Evolutionary conservation across 768 basidiomycete genomes (phyloP).

Genomic region (Postia placenta): DNA sequence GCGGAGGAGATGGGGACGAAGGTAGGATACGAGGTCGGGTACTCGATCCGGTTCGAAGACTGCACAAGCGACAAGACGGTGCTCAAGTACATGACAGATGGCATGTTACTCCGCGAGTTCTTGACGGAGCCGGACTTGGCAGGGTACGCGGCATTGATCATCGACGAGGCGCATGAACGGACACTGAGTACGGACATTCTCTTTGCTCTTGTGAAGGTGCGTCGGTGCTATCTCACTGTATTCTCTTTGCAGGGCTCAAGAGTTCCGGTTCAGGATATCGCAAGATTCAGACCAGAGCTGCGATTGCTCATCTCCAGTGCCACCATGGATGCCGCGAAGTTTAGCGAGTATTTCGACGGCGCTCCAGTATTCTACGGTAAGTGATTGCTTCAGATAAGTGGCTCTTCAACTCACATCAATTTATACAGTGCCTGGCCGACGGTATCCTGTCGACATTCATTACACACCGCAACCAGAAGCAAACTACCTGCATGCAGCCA

Average conservation of each 20-base stretch:
- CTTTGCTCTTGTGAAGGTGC: slow-evolving; percentile 96
- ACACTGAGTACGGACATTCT: slow-evolving; percentile 98
- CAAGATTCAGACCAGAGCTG: slow-evolving; percentile 91
- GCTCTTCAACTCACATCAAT: not conserved
- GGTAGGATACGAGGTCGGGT: slow-evolving; percentile 98
- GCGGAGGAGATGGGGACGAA: slow-evolving; percentile 98
- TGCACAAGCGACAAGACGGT: slow-evolving; percentile 99
- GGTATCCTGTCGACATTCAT: slow-evolving; percentile 96
- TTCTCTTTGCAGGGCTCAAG: slow-evolving; percentile 22
- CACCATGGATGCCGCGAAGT: slow-evolving; percentile 97
- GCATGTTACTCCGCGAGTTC: slow-evolving; percentile 96
- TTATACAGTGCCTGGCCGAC: slow-evolving; percentile 82
- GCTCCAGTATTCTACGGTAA: slow-evolving; percentile 92
- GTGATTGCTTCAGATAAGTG: slow-evolving; percentile 19
- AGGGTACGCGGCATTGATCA: slow-evolving; percentile 91
- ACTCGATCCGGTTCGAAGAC: slow-evolving; percentile 99
- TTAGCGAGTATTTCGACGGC: slow-evolving; percentile 94
- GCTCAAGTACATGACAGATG: slow-evolving; percentile 99
- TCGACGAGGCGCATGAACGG: slow-evolving; percentile 98
- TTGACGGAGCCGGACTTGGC: slow-evolving; percentile 96
- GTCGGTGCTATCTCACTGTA: slow-evolving; percentile 25
- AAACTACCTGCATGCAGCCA: slow-evolving; percentile 96
- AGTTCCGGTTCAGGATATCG: slow-evolving; percentile 69
- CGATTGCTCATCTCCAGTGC: slow-evolving; percentile 92
- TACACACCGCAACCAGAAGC: slow-evolving; percentile 99